phyloP scores from a whole-genome alignment of 1,284 basidiomycete species.

The Ceratobasidium papillatum region DNA sequence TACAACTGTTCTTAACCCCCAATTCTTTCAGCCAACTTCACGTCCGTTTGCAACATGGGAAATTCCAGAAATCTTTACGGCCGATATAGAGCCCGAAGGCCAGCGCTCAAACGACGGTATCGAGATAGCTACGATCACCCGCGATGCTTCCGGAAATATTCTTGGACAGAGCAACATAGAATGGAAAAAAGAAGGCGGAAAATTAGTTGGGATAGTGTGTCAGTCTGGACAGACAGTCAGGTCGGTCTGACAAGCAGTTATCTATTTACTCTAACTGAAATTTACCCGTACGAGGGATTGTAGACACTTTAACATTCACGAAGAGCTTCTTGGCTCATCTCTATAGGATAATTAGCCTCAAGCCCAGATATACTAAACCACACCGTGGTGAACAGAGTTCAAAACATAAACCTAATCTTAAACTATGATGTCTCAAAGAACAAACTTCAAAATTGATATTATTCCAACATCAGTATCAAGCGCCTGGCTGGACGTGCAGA shows the following conservation, averaged over 20 bases:
- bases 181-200: conserved; percentile 56
- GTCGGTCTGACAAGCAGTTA: conserved; percentile 54
- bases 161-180: conserved; percentile 80
- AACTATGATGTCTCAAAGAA: too few species aligned
- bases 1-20: conserved; percentile 76
- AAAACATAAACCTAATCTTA: too few species aligned
- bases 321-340: conserved; percentile 66
- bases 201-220: conserved; percentile 64
- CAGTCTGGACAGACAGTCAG: conserved; percentile 67
- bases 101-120: conserved; percentile 59
- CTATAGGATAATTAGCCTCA: conserved; percentile 47
- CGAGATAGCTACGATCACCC: conserved; percentile 80
- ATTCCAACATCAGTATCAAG: too few species aligned
- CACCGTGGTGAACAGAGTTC: too few species aligned
- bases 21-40: conserved; percentile 72
- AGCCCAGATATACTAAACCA: too few species aligned
- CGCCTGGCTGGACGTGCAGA: too few species aligned
- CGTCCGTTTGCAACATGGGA: conserved; percentile 86
- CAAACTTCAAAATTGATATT: too few species aligned
- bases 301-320: conserved; percentile 85
- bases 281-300: conserved; percentile 22
- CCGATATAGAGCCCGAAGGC: conserved; percentile 57
- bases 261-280: conserved; percentile 46
- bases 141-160: conserved; percentile 67
- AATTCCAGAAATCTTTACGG: conserved; percentile 63